These are phyloP conservation scores for Ananas comosus DNA, from an alignment of 176 grass and related monocot species.

Conservation along the genomic window DNA sequence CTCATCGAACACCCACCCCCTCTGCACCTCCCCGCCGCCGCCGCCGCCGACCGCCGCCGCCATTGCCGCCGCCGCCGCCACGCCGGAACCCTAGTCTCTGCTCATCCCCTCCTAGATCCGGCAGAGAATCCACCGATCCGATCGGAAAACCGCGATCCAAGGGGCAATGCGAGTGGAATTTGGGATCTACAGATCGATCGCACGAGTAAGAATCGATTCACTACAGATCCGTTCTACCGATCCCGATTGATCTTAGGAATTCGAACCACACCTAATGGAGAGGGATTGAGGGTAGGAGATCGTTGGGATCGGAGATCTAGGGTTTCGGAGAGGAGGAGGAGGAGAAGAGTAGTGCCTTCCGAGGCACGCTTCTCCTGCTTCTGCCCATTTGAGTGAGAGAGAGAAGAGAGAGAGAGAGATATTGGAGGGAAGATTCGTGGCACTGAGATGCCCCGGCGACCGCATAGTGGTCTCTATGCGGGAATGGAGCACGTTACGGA, in stretches of 20 bases:
- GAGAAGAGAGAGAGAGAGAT: not conserved
- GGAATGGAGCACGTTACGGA: not conserved
- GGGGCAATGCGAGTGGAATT: not conserved
- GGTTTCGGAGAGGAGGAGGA: not conserved
- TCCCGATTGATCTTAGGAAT: not conserved
- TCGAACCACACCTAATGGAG: not conserved
- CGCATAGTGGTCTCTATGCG: not conserved
- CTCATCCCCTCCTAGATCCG: not conserved
- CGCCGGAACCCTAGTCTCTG: not conserved
- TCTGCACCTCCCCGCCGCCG: slow-evolving; percentile 1
- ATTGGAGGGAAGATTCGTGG: slow-evolving; percentile 2
- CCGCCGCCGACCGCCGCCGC: slow-evolving; percentile 7
- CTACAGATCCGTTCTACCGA: not conserved
- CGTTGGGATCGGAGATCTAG: not conserved
- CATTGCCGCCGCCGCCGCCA: slow-evolving; percentile 8
- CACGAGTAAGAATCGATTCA: not conserved
- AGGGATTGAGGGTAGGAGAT: not conserved
- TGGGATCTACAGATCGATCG: no score
- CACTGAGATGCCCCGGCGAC: not conserved
- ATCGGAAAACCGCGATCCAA: not conserved
- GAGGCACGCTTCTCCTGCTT: not conserved
- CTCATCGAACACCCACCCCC: slow-evolving; percentile 20
- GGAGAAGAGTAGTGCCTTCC: not conserved
- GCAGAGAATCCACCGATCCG: not conserved
- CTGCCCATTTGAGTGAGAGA: not conserved